phyloP scores from a whole-genome alignment of 2,329 filamentous ascomycete species.

The Thermoascus crustaceus region DNA sequence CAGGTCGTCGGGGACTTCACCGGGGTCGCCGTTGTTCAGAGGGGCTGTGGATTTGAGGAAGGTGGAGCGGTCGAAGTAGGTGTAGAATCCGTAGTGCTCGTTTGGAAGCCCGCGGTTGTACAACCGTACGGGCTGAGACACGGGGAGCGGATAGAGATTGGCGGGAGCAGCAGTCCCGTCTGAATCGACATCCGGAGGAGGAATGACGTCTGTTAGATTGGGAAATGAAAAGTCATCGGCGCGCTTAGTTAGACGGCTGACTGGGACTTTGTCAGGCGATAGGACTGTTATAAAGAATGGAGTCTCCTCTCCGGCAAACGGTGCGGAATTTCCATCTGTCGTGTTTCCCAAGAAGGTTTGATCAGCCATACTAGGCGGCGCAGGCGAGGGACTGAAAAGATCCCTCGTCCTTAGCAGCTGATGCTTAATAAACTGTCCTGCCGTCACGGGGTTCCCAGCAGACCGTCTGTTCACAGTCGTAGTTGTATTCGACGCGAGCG shows the following conservation, averaged over 20 bases:
- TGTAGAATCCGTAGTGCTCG: conserved; percentile 93
- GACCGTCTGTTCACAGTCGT: conserved; percentile 11
- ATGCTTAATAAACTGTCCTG: conserved; percentile 21
- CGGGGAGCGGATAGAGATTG: conserved; percentile 60
- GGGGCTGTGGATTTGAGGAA: conserved; percentile 59
- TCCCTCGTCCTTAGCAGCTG: conserved; percentile 22
- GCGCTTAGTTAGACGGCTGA: conserved; percentile 33
- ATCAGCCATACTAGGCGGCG: conserved; percentile 52
- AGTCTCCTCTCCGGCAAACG: conserved; percentile 76
- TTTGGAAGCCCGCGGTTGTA: conserved; percentile 72
- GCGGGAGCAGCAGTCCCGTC: conserved; percentile 69
- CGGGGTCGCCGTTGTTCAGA: conserved; percentile 35
- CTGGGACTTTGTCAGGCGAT: conserved; percentile 30
- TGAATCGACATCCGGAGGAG: conserved; percentile 52
- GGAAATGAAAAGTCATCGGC: conserved; percentile 23
- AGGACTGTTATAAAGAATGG: conserved; percentile 81
- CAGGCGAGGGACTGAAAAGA: conserved; percentile 37
- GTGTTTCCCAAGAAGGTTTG: conserved; percentile 77
- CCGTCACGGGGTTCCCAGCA: conserved; percentile 23
- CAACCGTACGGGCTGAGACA: conserved; percentile 68
- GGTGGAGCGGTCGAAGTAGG: conserved; percentile 79
- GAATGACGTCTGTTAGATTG: conserved; percentile 50
- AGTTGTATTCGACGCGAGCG: conserved; percentile 35
- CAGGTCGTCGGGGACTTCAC: conserved; percentile 36
- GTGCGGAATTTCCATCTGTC: conserved; percentile 63